Conservation (phyloP, 345 rosid species). For the Euphorbia lathyris region DNA sequence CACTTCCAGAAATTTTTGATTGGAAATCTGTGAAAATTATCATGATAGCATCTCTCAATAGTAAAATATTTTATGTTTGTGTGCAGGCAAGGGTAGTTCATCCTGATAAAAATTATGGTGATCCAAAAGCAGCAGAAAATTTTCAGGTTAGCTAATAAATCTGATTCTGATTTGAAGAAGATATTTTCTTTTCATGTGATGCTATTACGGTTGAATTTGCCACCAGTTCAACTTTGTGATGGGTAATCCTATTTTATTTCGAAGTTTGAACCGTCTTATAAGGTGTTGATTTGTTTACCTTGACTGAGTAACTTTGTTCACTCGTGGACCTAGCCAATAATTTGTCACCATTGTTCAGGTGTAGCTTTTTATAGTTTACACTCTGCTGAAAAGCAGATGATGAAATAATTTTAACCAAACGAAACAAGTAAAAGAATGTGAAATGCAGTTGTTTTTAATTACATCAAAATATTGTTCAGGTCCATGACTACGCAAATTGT, state of each 20-base stretch:
- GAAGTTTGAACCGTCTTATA: not conserved
- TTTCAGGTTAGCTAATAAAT: slow-evolving; percentile 58
- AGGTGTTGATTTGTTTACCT: not conserved
- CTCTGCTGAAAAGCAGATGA: too few relatives aligned
- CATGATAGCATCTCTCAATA: not conserved
- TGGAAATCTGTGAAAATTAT: not conserved
- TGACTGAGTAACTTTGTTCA: not conserved
- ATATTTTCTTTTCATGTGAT: not conserved
- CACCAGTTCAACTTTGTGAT: not conserved
- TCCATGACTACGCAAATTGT: too few relatives aligned
- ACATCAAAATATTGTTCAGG: not conserved
- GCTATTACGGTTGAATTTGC: not conserved
- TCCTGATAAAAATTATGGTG: slow-evolving; percentile 93
- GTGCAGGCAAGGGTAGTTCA: slow-evolving; percentile 85
- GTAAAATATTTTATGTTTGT: not conserved
- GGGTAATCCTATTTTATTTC: not conserved
- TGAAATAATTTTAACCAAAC: too few relatives aligned
- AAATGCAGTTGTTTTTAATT: too few relatives aligned
- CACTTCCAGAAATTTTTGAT: not conserved
- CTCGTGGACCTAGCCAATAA: not conserved
- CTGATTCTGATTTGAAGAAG: not conserved
- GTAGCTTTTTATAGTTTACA: not conserved
- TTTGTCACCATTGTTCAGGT: not conserved
- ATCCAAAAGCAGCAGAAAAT: slow-evolving; percentile 83
- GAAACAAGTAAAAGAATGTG: too few relatives aligned